Evolutionary conservation across 495 filamentous ascomycete species (phyloP).

Genomic region (Neurospora tetrasperma): DNA sequence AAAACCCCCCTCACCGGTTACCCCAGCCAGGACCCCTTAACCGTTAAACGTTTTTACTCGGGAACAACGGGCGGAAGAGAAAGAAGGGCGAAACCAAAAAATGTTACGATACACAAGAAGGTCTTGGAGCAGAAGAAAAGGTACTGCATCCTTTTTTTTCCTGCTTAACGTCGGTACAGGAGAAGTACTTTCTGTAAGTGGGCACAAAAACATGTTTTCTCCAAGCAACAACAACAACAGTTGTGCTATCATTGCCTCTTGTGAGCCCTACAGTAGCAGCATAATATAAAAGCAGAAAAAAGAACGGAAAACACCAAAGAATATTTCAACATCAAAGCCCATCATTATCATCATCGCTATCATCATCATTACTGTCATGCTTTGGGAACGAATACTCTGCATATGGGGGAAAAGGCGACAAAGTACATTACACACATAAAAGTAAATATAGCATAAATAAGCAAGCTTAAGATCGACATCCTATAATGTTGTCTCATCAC

Average conservation of each 20-base stretch:
- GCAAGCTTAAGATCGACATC: not conserved
- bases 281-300: not conserved
- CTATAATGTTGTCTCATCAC: not conserved
- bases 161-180: not conserved
- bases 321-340: not conserved
- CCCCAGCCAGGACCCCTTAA: not conserved
- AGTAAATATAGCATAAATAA: not conserved
- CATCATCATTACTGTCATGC: not conserved
- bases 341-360: not conserved
- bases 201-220: not conserved
- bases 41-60: not conserved
- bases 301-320: not conserved
- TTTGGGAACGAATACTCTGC: not conserved
- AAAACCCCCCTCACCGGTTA: not conserved
- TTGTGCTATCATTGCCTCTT: not conserved
- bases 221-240: not conserved
- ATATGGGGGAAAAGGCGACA: not conserved
- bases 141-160: not conserved
- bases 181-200: not conserved
- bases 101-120: not conserved
- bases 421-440: not conserved
- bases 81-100: not conserved
- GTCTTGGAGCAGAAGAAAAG: not conserved
- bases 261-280: not conserved
- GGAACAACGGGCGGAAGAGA: not conserved